phyloP scores from a whole-genome alignment of 345 rosid species.

The Salix koriyanagi region DNA sequence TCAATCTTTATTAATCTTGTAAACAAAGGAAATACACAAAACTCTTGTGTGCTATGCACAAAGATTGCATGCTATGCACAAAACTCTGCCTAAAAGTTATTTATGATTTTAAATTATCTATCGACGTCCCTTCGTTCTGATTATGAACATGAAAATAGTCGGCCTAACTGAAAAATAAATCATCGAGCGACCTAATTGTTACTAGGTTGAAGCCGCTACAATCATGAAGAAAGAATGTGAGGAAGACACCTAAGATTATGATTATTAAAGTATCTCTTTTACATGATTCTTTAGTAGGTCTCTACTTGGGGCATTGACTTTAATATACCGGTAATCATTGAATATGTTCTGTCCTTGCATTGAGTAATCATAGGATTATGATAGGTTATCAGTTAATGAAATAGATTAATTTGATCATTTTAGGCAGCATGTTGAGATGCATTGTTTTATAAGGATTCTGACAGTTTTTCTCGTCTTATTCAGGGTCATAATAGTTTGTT shows the following conservation, averaged over 20 bases:
- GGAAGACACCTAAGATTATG: background rate
- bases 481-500: conserved; percentile 34
- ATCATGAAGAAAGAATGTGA: background rate
- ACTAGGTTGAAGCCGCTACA: background rate
- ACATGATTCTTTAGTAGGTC: background rate
- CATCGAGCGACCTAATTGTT: background rate
- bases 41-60: too few species aligned
- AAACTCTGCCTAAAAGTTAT: background rate
- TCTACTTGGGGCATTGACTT: background rate
- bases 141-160: background rate
- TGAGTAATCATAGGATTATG: background rate
- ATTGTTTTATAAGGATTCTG: background rate
- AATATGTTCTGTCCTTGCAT: background rate
- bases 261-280: background rate
- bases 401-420: background rate
- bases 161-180: background rate
- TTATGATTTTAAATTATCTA: background rate
- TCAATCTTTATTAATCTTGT: too few species aligned
- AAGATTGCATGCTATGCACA: too few species aligned
- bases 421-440: background rate
- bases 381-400: background rate
- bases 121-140: background rate
- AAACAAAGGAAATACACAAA: too few species aligned
- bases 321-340: background rate
- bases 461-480: background rate